A percentile compares a stretch with the other conserved stretches of the same genome.
phyloP scores from a whole-genome alignment of 108 stramenopile species.

The Nitzschia sp. region DNA sequence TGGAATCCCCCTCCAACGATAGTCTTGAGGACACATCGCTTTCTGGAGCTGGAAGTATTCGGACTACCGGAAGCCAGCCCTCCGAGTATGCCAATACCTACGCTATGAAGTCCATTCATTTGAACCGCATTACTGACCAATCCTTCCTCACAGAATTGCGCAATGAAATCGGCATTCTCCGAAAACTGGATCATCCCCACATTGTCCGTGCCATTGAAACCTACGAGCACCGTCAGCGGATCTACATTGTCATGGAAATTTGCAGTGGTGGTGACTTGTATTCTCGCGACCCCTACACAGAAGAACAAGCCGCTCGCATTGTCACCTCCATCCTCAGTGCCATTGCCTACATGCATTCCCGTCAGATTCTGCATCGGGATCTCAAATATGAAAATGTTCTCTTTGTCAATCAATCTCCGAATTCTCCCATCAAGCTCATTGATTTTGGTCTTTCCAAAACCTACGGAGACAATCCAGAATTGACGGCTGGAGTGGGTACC shows the following conservation, averaged over 20 bases:
- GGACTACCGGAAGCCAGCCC: not conserved
- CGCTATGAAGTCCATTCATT: conserved; percentile 68
- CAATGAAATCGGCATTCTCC: conserved; percentile 85
- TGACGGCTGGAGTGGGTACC: conserved; percentile 65
- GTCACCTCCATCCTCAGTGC: conserved; percentile 52
- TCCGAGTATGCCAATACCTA: conserved; percentile 26
- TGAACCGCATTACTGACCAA: conserved; percentile 51
- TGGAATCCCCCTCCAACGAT: not conserved
- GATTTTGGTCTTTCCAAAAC: conserved; percentile 58
- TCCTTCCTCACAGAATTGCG: conserved; percentile 41
- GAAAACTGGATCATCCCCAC: conserved; percentile 86
- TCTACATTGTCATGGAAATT: conserved; percentile 88
- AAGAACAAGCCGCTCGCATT: conserved; percentile 62
- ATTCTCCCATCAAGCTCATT: conserved; percentile 66
- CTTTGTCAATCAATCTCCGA: conserved; percentile 50
- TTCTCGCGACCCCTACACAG: conserved; percentile 75
- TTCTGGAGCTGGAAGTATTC: not conserved
- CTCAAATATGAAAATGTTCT: conserved; percentile 88
- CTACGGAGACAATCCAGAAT: conserved; percentile 36
- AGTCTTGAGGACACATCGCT: not conserved
- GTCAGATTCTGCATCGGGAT: conserved; percentile 60
- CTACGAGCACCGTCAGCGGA: conserved; percentile 58
- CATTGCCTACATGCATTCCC: conserved; percentile 55
- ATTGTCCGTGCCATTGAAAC: conserved; percentile 84
- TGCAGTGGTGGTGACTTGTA: conserved; percentile 87